A percentile compares a stretch with the other conserved stretches of the same genome.
Conservation (phyloP, 2,329 filamentous ascomycete genomes). For the Fusarium oxysporum region DNA sequence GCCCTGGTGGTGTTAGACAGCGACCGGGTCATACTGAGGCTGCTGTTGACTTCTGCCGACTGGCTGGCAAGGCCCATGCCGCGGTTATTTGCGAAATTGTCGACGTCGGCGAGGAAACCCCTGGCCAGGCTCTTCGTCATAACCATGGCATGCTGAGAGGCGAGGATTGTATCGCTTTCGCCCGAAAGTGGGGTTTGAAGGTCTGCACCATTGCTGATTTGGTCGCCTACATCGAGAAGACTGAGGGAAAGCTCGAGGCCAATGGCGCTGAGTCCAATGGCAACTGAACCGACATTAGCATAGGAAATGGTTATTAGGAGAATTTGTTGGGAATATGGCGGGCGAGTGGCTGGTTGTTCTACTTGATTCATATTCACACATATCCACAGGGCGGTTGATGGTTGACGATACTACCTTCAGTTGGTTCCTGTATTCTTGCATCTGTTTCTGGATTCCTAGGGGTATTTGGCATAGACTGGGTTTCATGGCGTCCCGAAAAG, state of each 20-base stretch:
- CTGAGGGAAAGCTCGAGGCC: conserved; percentile 69
- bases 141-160: conserved; percentile 91
- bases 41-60: conserved; percentile 86
- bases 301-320: neutral
- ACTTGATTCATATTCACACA: conserved; percentile 5
- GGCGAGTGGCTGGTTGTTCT: neutral
- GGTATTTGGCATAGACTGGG: conserved; percentile 37
- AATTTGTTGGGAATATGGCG: neutral
- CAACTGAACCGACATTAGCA: conserved; percentile 20
- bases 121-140: conserved; percentile 72
- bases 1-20: conserved; percentile 82
- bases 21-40: conserved; percentile 93
- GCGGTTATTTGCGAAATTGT: conserved; percentile 94
- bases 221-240: conserved; percentile 81
- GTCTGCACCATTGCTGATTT: conserved; percentile 96
- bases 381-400: conserved; percentile 17
- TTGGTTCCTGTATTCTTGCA: conserved; percentile 32
- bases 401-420: conserved; percentile 7
- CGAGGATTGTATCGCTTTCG: conserved; percentile 89
- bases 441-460: conserved; percentile 37
- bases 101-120: conserved; percentile 80
- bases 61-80: conserved; percentile 81
- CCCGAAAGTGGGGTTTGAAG: conserved; percentile 86
- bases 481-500: conserved; percentile 39
- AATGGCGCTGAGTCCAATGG: conserved; percentile 48